Percentiles rank a stretch among this genome's conserved stretches.
These are phyloP conservation scores for Carex parvula DNA, from an alignment of 176 grass and related monocot species.

Conservation along the genomic window DNA sequence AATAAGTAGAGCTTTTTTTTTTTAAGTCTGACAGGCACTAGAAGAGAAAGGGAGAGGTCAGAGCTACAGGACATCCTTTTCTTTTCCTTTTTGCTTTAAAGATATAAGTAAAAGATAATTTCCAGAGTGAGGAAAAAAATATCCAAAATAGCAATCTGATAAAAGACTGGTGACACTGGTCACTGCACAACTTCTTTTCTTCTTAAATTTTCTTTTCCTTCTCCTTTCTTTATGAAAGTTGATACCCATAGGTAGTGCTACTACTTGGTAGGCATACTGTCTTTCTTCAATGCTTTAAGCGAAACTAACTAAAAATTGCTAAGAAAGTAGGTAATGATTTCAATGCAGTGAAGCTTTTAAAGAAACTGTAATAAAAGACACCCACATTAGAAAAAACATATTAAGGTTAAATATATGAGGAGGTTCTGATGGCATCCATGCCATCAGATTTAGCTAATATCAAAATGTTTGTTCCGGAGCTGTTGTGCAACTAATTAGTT, in stretches of 20 bases:
- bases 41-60: too few species aligned
- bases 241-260: background rate
- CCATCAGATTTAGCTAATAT: too few species aligned
- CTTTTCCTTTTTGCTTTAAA: slow-evolving; percentile 8
- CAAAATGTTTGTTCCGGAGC: too few species aligned
- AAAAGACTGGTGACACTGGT: slow-evolving; percentile 21
- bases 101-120: background rate
- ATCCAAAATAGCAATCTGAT: slow-evolving; percentile 18
- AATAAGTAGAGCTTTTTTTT: background rate
- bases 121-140: background rate
- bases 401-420: background rate
- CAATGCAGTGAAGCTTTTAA: background rate
- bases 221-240: background rate
- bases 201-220: slow-evolving; percentile 6
- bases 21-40: background rate
- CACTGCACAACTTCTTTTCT: background rate
- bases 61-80: background rate
- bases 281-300: slow-evolving; percentile 17
- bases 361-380: background rate
- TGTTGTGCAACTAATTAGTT: too few species aligned
- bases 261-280: background rate
- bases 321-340: slow-evolving; percentile 25
- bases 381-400: background rate
- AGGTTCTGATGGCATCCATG: too few species aligned
- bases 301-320: slow-evolving; percentile 3